Evolutionary conservation across 2,329 filamentous ascomycete genomes (phyloP).

Genomic region (Parascedosporium putredinis): DNA sequence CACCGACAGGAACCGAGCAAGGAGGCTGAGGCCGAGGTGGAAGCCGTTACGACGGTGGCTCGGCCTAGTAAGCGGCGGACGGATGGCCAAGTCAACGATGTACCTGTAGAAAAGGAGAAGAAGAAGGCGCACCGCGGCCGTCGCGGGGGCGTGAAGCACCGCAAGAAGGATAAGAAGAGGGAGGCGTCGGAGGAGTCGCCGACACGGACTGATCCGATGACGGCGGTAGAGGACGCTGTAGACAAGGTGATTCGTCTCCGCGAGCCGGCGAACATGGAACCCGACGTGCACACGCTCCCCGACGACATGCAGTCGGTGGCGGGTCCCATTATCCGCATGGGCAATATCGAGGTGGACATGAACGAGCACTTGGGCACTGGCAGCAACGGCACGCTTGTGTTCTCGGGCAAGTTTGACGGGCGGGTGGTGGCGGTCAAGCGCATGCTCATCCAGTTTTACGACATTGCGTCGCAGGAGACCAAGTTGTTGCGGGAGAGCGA

Average conservation of each 20-base stretch:
- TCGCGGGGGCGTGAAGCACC: conserved; percentile 61
- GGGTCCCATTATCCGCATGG: conserved; percentile 49
- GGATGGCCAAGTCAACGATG: neutral
- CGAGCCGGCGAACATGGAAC: conserved; percentile 41
- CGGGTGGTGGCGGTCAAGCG: conserved; percentile 91
- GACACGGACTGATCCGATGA: conserved; percentile 31
- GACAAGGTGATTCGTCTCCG: conserved; percentile 49
- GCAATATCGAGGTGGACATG: conserved; percentile 53
- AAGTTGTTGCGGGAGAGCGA: conserved; percentile 85
- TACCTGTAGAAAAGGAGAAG: conserved; percentile 4
- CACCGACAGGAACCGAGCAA: too few species aligned
- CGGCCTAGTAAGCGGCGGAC: too few species aligned
- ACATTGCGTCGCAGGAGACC: conserved; percentile 90
- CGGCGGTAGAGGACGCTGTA: conserved; percentile 50
- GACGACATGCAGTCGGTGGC: conserved; percentile 50
- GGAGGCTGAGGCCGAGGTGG: neutral
- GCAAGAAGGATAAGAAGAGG: conserved; percentile 46
- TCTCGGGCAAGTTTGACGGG: conserved; percentile 87
- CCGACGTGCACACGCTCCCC: conserved; percentile 48
- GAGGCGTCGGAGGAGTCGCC: conserved; percentile 39
- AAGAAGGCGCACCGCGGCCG: conserved; percentile 56
- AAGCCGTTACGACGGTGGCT: neutral
- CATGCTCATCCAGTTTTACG: conserved; percentile 92
- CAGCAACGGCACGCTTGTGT: conserved; percentile 95
- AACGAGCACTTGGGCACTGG: conserved; percentile 61